Evolutionary conservation across 306 rosid species (phyloP), one percentile per base, ranked within the genome.

Genomic region (Sindora glabra): DNA sequence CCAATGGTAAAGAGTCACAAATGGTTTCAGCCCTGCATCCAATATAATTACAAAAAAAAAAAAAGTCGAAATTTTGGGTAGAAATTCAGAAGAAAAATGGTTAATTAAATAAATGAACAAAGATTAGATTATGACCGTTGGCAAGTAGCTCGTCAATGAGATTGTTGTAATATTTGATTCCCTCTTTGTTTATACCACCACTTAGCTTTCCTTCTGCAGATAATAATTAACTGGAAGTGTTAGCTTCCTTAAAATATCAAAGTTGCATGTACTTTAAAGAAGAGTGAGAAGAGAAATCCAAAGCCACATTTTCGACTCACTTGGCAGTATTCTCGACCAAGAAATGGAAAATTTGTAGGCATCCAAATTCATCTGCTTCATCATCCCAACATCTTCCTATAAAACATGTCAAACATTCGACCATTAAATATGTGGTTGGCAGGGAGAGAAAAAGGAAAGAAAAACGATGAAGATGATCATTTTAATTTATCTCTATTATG

Each of bases 321-420:
- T 78, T 55, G 96, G 86, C 6, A 85, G 38, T 9, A 85, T 23
- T 81, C 90, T 74, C 3, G 96, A 55, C 94, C 96, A 89, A 3
- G 96, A 70, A 34, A 89, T 76, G 10, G 94, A 85, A 48, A 89
- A 76, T 60, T 94, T 72, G 18, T 78, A 85, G 5, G 90, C 83
- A 78, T 85, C 90, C 45, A 67, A 45, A 5, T 72, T 70, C 73
- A 89, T 69, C 0, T 79, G 57, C 62, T 89, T 89, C 75, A 81
- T 64, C 3, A 83, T 69, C 22, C 51, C 49, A 63, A 78, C 79
- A 67, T 89, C 94, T 73, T 89, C 84, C 96, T 83, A 32, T 16
- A 39, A 45, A 6, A 55, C n/a, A n/a, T n/a, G n/a, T n/a, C n/a
- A n/a, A n/a, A n/a, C n/a, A n/a, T n/a, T n/a, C n/a, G n/a, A n/a